Evolutionary conservation across 169 alveolate species (phyloP).

Genomic region (Sarcocystis neurona): DNA sequence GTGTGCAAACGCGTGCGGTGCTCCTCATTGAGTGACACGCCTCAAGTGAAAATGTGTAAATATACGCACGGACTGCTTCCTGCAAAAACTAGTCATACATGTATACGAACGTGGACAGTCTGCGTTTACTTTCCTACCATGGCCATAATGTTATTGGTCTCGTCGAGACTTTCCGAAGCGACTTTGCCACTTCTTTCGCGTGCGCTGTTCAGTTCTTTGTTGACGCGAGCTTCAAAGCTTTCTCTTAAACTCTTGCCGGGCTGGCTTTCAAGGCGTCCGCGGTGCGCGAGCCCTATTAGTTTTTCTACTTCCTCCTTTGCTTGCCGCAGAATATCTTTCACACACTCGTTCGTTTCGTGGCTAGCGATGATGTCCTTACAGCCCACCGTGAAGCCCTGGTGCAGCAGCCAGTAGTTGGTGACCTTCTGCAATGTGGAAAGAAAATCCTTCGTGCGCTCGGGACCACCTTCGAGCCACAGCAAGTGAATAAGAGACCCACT

Average conservation of each 20-base stretch:
- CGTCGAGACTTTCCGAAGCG: constrained; percentile 93
- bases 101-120: no score
- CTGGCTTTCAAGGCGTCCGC: constrained; percentile 95
- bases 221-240: constrained; percentile 97
- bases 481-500: constrained; percentile 97
- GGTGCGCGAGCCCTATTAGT: constrained; percentile 88
- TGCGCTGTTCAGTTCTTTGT: constrained; percentile 83
- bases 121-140: constrained; percentile 87
- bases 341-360: constrained; percentile 85
- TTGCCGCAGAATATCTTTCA: constrained; percentile 83
- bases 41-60: no score
- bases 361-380: constrained; percentile 98
- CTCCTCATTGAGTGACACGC: no score
- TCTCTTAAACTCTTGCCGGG: constrained; percentile 99
- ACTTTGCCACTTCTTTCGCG: constrained; percentile 79
- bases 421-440: constrained; percentile 89
- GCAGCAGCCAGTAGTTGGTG: constrained; percentile 96
- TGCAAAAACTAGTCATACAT: no score
- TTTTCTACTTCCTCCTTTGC: constrained; percentile 74
- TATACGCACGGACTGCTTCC: no score
- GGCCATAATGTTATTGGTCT: constrained; percentile 94
- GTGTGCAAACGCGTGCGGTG: no score
- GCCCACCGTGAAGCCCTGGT: constrained; percentile 98
- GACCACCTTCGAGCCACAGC: constrained; percentile 98
- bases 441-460: constrained; percentile 94